phyloP scores from a whole-genome alignment of 1,284 basidiomycete genomes.

The Ustilago loliicola region DNA sequence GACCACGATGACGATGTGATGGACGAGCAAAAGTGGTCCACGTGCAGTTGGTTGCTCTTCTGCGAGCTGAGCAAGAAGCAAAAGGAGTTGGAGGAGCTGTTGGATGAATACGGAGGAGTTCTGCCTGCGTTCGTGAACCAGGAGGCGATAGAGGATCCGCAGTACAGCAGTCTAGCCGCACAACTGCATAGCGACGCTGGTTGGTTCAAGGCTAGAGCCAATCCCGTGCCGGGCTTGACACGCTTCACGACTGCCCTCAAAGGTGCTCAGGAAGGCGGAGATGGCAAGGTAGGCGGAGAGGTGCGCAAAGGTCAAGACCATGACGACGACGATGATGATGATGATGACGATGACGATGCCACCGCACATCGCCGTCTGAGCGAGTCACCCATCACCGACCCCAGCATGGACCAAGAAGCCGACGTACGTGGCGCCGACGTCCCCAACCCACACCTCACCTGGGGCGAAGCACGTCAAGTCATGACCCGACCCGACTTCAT shows the following conservation, averaged over 20 bases:
- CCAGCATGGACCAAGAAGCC: slow-evolving; percentile 49
- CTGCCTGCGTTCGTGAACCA: slow-evolving; percentile 41
- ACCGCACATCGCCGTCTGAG: slow-evolving; percentile 29
- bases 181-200: slow-evolving; percentile 49
- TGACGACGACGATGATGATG: slow-evolving; percentile 43
- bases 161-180: slow-evolving; percentile 49
- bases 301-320: background rate
- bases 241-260: slow-evolving; percentile 21
- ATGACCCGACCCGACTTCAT: slow-evolving; percentile 67
- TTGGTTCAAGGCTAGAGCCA: slow-evolving; percentile 44
- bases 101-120: slow-evolving; percentile 35
- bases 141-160: slow-evolving; percentile 37
- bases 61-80: slow-evolving; percentile 58
- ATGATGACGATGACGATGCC: slow-evolving; percentile 38
- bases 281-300: slow-evolving; percentile 12
- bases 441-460: slow-evolving; percentile 63
- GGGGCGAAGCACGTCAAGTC: slow-evolving; percentile 65
- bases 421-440: slow-evolving; percentile 57
- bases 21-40: slow-evolving; percentile 69
- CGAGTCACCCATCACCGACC: slow-evolving; percentile 54
- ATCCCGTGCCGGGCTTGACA: slow-evolving; percentile 46
- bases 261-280: background rate
- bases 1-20: slow-evolving; percentile 68
- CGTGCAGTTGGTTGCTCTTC: slow-evolving; percentile 67
- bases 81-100: slow-evolving; percentile 56